Conservation (phyloP, 2,329 filamentous ascomycete genomes). For the Teratosphaeriaceae sp. region DNA sequence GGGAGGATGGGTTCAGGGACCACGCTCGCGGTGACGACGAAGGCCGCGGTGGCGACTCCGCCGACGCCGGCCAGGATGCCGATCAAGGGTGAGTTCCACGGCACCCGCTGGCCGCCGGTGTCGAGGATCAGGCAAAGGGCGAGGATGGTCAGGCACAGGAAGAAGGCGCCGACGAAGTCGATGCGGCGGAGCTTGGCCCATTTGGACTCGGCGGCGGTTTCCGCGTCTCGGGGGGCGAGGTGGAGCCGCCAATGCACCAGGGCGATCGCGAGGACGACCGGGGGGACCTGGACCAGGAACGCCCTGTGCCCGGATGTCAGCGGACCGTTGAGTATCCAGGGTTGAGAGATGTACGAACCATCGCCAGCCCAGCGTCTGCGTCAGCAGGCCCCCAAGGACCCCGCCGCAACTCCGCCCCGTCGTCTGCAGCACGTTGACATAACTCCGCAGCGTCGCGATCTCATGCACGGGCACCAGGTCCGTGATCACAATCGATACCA, state of each 20-base stretch:
- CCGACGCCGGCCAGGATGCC: conserved; percentile 10
- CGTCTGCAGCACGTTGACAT: conserved; percentile 47
- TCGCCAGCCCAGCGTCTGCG: conserved; percentile 59
- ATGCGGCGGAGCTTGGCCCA: conserved; percentile 44
- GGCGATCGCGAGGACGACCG: conserved; percentile 46
- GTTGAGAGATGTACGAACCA: conserved; percentile 38
- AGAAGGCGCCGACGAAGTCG: conserved; percentile 51
- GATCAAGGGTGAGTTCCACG: conserved; percentile 33
- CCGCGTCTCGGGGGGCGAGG: conserved; percentile 11
- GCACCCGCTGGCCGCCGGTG: conserved; percentile 39
- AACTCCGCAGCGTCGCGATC: conserved; percentile 43
- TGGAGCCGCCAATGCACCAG: conserved; percentile 35
- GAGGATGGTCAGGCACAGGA: conserved; percentile 40
- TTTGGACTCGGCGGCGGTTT: conserved; percentile 14
- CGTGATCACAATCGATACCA: conserved; percentile 43
- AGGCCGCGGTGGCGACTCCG: conserved; percentile 9
- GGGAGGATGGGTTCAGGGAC: conserved; percentile 48
- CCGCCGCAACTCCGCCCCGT: conserved; percentile 46
- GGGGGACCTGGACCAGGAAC: conserved; percentile 52
- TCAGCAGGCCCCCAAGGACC: conserved; percentile 53
- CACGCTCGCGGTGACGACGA: conserved; percentile 17
- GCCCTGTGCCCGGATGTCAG: conserved; percentile 35
- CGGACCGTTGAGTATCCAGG: not conserved
- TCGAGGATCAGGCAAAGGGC: conserved; percentile 43
- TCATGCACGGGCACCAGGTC: conserved; percentile 45